phyloP scores from a whole-genome alignment of 192 early-diverging fungal species.

The Gryganskiella cystojenkinii region DNA sequence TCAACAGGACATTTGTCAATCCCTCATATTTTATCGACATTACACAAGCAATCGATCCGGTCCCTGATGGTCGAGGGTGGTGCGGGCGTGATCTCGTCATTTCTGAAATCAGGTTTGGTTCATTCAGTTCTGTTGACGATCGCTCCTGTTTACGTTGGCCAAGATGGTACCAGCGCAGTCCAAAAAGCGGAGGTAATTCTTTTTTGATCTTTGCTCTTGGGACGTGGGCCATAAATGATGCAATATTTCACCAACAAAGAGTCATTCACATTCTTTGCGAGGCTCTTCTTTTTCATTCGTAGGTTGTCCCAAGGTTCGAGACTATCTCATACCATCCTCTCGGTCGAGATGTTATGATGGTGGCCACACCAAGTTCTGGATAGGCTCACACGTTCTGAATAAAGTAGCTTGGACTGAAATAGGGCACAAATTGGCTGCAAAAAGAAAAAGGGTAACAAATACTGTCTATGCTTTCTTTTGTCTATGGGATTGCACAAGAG shows the following conservation, averaged over 20 bases:
- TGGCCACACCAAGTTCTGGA: conserved; percentile 16
- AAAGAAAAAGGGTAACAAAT: neutral
- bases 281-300: neutral
- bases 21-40: conserved; percentile 17
- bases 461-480: too few relatives aligned
- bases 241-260: too few relatives aligned
- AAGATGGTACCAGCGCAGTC: conserved; percentile 62
- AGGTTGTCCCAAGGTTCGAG: conserved; percentile 26
- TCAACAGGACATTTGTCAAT: conserved; percentile 35
- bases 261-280: neutral
- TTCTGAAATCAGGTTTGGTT: conserved; percentile 57
- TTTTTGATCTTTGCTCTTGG: neutral
- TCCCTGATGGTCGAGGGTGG: conserved; percentile 93
- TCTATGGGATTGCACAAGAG: too few relatives aligned
- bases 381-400: too few relatives aligned
- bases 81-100: conserved; percentile 74
- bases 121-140: conserved; percentile 75
- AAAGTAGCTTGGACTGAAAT: neutral
- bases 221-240: neutral
- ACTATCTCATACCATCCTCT: conserved; percentile 31
- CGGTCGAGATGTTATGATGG: conserved; percentile 44
- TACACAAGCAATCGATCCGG: conserved; percentile 46
- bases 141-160: conserved; percentile 76
- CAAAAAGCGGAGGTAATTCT: conserved; percentile 50
- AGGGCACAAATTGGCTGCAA: neutral